Evolutionary conservation across 1,139 yeast species (phyloP).

Genomic region (Debaryomyces singareniensis): DNA sequence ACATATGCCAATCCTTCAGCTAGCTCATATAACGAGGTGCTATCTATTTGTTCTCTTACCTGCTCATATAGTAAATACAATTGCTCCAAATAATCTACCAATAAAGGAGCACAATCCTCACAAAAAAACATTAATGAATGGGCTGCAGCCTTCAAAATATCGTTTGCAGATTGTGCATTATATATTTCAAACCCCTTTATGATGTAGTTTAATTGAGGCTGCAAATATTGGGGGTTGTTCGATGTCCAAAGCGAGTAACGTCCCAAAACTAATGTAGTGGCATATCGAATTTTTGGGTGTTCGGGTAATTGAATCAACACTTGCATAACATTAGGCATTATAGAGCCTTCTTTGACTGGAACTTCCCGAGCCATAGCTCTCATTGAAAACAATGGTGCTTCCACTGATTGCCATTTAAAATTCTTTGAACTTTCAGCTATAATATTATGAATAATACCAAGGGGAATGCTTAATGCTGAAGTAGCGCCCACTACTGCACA

Average conservation of each 20-base stretch:
- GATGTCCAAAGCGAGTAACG: constrained; percentile 95
- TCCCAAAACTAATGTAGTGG: constrained; percentile 88
- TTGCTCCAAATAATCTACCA: constrained; percentile 70
- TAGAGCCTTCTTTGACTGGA: constrained; percentile 55
- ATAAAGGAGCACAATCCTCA: constrained; percentile 72
- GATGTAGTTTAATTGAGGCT: constrained; percentile 79
- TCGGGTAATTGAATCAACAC: constrained; percentile 68
- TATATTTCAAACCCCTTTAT: constrained; percentile 59
- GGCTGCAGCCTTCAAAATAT: constrained; percentile 79
- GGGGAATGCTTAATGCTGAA: constrained; percentile 59
- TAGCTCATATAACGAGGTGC: constrained; percentile 68
- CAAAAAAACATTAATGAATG: constrained; percentile 94
- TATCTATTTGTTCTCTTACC: constrained; percentile 52
- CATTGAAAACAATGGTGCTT: constrained; percentile 84
- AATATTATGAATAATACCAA: constrained; percentile 40
- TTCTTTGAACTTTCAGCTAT: constrained; percentile 25
- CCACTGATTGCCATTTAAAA: constrained; percentile 74
- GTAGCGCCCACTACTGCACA: constrained; percentile 83
- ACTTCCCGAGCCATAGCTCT: constrained; percentile 96
- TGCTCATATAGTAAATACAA: constrained; percentile 69
- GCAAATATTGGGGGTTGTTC: constrained; percentile 73
- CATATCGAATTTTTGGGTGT: constrained; percentile 81
- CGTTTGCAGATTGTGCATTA: constrained; percentile 20
- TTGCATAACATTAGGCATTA: constrained; percentile 76
- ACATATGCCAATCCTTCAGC: constrained; percentile 91